Evolutionary conservation across 202 grass and related monocot genomes (phyloP).

Genomic region (Digitaria exilis): DNA sequence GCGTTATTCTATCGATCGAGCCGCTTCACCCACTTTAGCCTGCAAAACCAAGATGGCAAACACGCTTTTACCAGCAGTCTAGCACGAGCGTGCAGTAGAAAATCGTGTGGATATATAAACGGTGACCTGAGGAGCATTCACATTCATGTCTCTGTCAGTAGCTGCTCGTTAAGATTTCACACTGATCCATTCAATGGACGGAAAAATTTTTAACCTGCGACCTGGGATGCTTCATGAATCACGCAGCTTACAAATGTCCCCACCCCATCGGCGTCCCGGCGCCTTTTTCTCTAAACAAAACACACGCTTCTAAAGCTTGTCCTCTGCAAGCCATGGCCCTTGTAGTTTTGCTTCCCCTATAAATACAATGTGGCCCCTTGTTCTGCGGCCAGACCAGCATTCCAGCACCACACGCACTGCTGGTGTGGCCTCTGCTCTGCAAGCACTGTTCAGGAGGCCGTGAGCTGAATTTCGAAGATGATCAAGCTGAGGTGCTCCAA

Average conservation of each 20-base stretch:
- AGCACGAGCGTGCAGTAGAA: neutral
- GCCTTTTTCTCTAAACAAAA: constrained; percentile 32
- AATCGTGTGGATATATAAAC: no score
- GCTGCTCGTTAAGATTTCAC: neutral
- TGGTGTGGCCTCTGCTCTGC: neutral
- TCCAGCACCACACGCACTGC: neutral
- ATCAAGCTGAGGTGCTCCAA: constrained; percentile 86
- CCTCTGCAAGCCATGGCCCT: constrained; percentile 29
- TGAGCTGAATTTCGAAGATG: constrained; percentile 37
- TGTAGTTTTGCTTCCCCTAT: constrained; percentile 1
- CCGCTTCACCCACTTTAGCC: neutral
- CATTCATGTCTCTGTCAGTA: neutral
- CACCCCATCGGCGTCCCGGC: neutral
- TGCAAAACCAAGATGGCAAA: neutral
- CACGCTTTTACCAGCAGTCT: neutral
- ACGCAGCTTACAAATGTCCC: constrained; percentile 9
- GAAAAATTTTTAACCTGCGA: neutral
- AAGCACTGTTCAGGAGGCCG: no score
- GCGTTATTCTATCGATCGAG: constrained; percentile 1
- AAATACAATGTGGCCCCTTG: constrained; percentile 36
- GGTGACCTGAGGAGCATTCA: neutral
- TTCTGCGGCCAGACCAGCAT: constrained; percentile 10
- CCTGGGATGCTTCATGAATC: neutral
- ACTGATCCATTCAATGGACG: neutral
- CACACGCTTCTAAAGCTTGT: constrained; percentile 86